phyloP scores from a whole-genome alignment of 2,329 filamentous ascomycete genomes.

The Trichoderma atroviride region DNA sequence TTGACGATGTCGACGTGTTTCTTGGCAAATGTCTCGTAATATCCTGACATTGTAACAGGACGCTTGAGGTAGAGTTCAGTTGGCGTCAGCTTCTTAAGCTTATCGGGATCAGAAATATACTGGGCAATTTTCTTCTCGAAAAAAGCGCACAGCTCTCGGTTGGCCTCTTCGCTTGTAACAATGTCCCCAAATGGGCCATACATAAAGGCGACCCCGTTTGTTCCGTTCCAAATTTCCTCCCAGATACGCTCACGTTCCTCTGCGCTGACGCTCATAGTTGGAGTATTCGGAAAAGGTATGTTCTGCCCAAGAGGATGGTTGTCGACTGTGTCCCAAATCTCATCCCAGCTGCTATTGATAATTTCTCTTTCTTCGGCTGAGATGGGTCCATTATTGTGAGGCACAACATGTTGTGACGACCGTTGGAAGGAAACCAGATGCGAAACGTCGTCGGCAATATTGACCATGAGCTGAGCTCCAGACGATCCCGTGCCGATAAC shows the following conservation, averaged over 20 bases:
- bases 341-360: neutral
- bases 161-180: neutral
- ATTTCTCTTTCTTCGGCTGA: neutral
- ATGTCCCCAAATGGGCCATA: neutral
- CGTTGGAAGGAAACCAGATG: conserved; percentile 3
- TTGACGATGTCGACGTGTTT: conserved; percentile 3
- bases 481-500: conserved; percentile 2
- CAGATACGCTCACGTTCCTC: conserved; percentile 11
- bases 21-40: conserved; percentile 5
- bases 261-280: conserved; percentile 2
- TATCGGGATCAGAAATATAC: neutral
- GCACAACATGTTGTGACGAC: neutral
- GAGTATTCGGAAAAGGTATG: neutral
- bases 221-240: neutral
- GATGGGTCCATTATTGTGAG: neutral
- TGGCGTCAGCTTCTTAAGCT: neutral
- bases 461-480: neutral
- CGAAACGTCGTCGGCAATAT: neutral
- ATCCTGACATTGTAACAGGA: neutral
- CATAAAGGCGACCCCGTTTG: neutral
- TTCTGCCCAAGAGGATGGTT: neutral
- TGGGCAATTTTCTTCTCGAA: conserved; percentile 5
- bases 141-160: neutral
- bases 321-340: neutral
- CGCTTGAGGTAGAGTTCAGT: neutral